These are phyloP conservation scores for Clausena lansium DNA, from an alignment of 345 rosid genomes.

Conservation along the genomic window DNA sequence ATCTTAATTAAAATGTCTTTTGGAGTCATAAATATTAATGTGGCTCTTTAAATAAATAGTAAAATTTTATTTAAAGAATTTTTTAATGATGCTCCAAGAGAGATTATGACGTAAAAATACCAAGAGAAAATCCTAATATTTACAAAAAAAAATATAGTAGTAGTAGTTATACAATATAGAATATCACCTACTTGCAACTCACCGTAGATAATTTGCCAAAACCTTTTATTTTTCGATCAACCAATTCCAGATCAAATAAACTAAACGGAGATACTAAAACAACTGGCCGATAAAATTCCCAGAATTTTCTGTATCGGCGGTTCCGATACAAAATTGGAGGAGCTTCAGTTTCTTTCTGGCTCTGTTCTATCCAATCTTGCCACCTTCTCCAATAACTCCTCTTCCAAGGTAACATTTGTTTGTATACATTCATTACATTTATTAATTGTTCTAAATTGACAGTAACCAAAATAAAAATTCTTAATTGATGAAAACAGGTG, in stretches of 20 bases:
- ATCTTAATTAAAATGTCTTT: too few relatives aligned
- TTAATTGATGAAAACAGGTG: constrained; percentile 36
- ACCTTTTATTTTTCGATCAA: background rate
- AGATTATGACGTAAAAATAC: too few relatives aligned
- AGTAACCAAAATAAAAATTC: background rate
- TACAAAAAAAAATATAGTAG: too few relatives aligned
- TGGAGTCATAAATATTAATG: too few relatives aligned
- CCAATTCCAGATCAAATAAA: background rate
- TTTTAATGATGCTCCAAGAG: too few relatives aligned
- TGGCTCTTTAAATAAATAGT: too few relatives aligned
- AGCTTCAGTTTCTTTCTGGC: constrained; percentile 65
- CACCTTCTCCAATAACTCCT: constrained; percentile 38
- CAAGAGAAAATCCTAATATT: too few relatives aligned
- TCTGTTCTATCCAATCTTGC: constrained; percentile 56
- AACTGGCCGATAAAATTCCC: constrained; percentile 26
- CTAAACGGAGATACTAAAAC: background rate
- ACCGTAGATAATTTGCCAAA: background rate
- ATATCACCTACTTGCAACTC: too few relatives aligned
- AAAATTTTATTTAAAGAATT: too few relatives aligned
- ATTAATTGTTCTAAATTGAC: background rate
- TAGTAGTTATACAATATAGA: background rate
- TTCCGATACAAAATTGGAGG: constrained; percentile 81
- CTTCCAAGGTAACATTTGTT: constrained; percentile 42
- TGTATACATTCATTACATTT: background rate
- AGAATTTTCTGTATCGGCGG: constrained; percentile 80